Conservation (phyloP, 345 rosid genomes). For the Mangifera indica region DNA sequence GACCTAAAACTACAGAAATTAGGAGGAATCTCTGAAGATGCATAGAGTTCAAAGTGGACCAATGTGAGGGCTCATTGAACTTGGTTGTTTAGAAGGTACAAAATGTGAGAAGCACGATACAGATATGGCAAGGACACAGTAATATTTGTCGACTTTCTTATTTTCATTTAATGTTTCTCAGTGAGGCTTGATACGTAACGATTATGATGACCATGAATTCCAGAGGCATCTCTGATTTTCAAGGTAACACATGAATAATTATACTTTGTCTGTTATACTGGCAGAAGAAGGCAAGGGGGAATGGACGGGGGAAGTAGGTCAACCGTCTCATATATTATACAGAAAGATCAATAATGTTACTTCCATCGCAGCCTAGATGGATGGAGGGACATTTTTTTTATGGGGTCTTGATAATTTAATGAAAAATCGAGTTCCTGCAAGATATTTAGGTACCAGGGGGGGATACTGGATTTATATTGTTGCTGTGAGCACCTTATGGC, state of each 20-base stretch:
- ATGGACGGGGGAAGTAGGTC: neutral
- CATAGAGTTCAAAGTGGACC: neutral
- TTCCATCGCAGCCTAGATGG: neutral
- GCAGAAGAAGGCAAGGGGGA: neutral
- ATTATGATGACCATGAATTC: neutral
- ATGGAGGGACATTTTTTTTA: neutral
- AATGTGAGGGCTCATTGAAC: neutral
- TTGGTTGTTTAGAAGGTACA: neutral
- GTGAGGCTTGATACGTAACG: neutral
- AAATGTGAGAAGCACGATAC: neutral
- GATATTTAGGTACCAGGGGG: too few species aligned
- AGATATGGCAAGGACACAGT: neutral
- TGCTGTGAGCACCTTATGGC: neutral
- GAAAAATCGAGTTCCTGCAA: too few species aligned
- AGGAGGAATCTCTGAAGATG: neutral
- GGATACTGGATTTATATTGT: neutral
- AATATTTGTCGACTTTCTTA: neutral
- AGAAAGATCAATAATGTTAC: neutral
- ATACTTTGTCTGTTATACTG: too few species aligned
- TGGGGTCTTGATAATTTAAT: neutral
- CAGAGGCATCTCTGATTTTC: neutral
- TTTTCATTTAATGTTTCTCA: neutral
- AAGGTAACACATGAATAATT: neutral
- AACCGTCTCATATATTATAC: neutral
- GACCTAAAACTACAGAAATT: conserved; percentile 3